These are phyloP conservation scores for Hirschfeldia incana DNA, from an alignment of 345 rosid species.

Conservation along the genomic window DNA sequence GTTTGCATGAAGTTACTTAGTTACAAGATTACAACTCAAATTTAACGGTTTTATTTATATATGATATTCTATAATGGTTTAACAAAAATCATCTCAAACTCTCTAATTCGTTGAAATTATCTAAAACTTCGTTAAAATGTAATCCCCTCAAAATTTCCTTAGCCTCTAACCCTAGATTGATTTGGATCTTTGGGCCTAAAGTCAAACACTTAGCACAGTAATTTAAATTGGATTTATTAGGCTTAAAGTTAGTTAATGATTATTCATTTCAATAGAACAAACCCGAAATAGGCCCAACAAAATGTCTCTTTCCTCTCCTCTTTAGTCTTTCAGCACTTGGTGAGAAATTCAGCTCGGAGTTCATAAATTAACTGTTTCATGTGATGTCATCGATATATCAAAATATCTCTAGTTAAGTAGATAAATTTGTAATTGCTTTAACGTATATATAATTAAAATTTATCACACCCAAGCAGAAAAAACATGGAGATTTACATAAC, in stretches of 20 bases:
- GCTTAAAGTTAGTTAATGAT: neutral
- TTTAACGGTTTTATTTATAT: too few species aligned
- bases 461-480: neutral
- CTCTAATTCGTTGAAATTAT: too few species aligned
- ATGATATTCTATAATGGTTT: too few species aligned
- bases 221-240: neutral
- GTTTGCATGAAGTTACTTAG: too few species aligned
- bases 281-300: slow-evolving; percentile 5
- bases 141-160: too few species aligned
- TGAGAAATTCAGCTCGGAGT: neutral
- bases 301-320: neutral
- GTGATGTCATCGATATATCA: neutral
- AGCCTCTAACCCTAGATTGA: too few species aligned
- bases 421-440: neutral
- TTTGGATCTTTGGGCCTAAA: slow-evolving; percentile 1
- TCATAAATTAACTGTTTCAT: slow-evolving; percentile 4
- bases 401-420: neutral
- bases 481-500: neutral
- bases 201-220: neutral
- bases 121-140: too few species aligned
- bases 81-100: too few species aligned
- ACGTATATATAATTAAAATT: neutral
- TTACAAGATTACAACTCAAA: too few species aligned
- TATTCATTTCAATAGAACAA: neutral
- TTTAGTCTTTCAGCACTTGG: neutral